Evolutionary conservation across 1,284 basidiomycete genomes (phyloP).

Genomic region (Vanrija sp.): DNA sequence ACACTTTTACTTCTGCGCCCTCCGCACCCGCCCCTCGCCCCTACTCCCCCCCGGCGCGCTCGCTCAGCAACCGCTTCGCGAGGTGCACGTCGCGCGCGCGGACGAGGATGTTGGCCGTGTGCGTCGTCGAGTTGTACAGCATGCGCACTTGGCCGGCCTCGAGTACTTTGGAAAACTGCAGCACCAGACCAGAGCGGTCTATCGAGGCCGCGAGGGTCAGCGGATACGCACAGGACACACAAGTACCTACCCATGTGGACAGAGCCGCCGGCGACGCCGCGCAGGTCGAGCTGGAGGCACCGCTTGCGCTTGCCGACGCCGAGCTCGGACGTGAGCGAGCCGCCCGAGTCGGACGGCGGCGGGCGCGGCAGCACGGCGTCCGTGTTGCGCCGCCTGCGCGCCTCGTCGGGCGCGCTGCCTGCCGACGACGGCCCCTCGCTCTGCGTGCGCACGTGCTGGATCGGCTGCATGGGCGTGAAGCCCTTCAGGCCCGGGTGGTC

Average conservation of each 20-base stretch:
- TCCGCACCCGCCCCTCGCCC: not conserved
- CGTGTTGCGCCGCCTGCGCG: not conserved
- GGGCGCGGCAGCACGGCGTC: not conserved
- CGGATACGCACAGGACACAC: too few relatives aligned
- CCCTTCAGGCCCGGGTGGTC: too few relatives aligned
- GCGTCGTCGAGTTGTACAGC: constrained; percentile 77
- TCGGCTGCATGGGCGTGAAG: not conserved
- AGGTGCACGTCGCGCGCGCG: constrained; percentile 33
- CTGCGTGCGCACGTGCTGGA: not conserved
- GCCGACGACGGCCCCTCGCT: not conserved
- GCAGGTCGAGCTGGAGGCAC: constrained; percentile 45
- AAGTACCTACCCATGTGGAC: too few relatives aligned
- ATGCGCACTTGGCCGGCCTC: constrained; percentile 70
- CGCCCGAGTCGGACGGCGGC: not conserved
- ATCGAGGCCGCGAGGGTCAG: not conserved
- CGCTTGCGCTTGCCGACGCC: constrained; percentile 20
- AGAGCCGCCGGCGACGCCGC: constrained; percentile 5
- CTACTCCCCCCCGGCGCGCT: not conserved
- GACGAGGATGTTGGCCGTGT: constrained; percentile 73
- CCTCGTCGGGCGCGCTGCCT: not conserved
- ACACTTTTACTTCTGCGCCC: not conserved
- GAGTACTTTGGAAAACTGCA: constrained; percentile 66
- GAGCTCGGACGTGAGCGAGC: not conserved
- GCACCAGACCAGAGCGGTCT: constrained; percentile 60
- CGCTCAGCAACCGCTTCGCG: constrained; percentile 29